Percentiles rank a stretch among this genome's conserved stretches.
These are phyloP conservation scores for Candida morakotiae DNA, from an alignment of 805 yeast genomes.

Conservation along the genomic window DNA sequence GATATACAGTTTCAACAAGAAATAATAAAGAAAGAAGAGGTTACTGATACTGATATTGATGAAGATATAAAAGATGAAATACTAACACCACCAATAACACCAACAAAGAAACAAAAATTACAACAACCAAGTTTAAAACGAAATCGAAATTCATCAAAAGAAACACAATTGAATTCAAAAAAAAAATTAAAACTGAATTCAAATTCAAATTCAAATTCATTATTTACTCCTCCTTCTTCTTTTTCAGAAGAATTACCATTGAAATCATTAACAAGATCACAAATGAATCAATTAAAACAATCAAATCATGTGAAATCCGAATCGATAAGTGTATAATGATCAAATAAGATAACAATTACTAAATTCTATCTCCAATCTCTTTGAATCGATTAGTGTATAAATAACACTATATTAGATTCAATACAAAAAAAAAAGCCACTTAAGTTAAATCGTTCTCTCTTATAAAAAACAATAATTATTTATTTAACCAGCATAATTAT, in stretches of 20 bases:
- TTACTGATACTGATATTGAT: background rate
- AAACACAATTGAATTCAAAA: constrained; percentile 13
- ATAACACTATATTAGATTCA: no score
- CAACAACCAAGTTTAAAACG: constrained; percentile 16
- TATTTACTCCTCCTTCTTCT: constrained; percentile 35
- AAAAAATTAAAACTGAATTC: constrained; percentile 7
- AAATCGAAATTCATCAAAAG: constrained; percentile 11
- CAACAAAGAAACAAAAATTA: constrained; percentile 18
- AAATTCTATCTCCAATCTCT: no score
- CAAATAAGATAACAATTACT: no score
- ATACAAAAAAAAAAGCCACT: no score
- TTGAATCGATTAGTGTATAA: no score
- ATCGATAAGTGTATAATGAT: constrained; percentile 4
- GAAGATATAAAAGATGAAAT: constrained; percentile 6
- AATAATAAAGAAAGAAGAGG: constrained; percentile 1
- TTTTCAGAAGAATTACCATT: constrained; percentile 16
- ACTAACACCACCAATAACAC: constrained; percentile 33
- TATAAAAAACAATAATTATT: no score
- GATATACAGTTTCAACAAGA: background rate
- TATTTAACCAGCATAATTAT: no score
- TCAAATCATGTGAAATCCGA: constrained; percentile 1
- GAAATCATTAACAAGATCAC: constrained; percentile 8
- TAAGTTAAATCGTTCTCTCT: no score
- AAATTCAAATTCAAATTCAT: constrained; percentile 11
- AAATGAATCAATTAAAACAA: constrained; percentile 8